Evolutionary conservation across 345 rosid species (phyloP), one percentile per base, ranked within the genome.

Genomic region (Raphanus raphanistrum): DNA sequence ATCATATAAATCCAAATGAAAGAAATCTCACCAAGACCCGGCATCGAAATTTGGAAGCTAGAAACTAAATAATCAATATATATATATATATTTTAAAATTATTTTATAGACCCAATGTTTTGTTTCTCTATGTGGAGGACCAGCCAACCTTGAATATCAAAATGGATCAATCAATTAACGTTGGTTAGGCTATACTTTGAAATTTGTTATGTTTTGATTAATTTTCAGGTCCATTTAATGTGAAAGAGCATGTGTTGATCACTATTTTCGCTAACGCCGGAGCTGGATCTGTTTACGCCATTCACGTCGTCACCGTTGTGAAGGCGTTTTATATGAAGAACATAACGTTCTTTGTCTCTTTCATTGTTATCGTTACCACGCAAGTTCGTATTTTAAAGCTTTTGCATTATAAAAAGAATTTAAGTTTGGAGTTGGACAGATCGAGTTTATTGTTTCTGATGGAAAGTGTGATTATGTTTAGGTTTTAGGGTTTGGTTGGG

Each of bases 401-500:
- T 65, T 29, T 66, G 63, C 27, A 0, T 29, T 33, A 1, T 0
- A 50, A 1, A 33, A 33, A 8, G 2, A 28, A 43, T 2, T 73
- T 11, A 27, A 29, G 29, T 31, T 54, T 5, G n/a, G 50, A 16
- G 2, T 38, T 10, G 5, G 16, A 21, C 21, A 21, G 21, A 21
- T 45, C 7, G 21, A 58, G 29, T 28, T 78, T 13, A 57, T 66
- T 55, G 36, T 60, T 79, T 61, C 48, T 82, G 70, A 70, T 0
- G 28, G 1, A 33, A 6, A 13, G 21, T 68, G 72, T 72, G 45
- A 69, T 79, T 89, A 54, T 72, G 27, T 60, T 72, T 86, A 94
- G 98, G 94, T 95, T 61, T 63, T 95, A 86, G 99, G 99, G 35
- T 95, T 92, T 76, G 99, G 99, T 36, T 95, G 99, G 99, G 99